Conservation (phyloP, 495 filamentous ascomycete species). For the Neurospora sublineolata region DNA sequence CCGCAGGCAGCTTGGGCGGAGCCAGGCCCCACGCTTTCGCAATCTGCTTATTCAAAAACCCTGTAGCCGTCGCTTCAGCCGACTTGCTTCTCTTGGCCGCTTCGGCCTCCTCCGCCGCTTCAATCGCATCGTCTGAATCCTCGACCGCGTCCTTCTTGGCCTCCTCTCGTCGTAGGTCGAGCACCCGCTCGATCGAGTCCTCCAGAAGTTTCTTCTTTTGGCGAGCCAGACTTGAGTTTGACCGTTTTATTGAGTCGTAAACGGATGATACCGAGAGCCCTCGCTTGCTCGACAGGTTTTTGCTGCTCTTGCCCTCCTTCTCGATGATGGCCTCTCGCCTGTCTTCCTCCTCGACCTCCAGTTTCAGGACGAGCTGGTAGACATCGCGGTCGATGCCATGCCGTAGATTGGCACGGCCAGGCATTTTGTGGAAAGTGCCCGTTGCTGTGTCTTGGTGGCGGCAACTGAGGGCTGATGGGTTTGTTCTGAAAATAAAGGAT, state of each 20-base stretch:
- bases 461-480: neutral
- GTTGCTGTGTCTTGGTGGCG: neutral
- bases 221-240: constrained; percentile 73
- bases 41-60: constrained; percentile 25
- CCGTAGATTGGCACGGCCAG: constrained; percentile 9
- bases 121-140: constrained; percentile 52
- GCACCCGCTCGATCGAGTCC: constrained; percentile 74
- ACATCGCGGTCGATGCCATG: constrained; percentile 34
- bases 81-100: constrained; percentile 9
- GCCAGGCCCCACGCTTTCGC: constrained; percentile 49
- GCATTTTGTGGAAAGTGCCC: constrained; percentile 1
- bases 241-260: constrained; percentile 67
- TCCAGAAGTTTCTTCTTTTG: constrained; percentile 71
- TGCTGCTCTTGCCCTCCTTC: constrained; percentile 1
- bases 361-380: constrained; percentile 64
- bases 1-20: constrained; percentile 20
- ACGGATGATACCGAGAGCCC: constrained; percentile 49
- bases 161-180: constrained; percentile 63
- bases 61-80: constrained; percentile 15
- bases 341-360: constrained; percentile 40
- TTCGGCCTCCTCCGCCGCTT: constrained; percentile 43
- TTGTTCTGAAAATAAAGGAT: neutral
- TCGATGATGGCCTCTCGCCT: constrained; percentile 10
- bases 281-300: neutral
- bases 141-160: constrained; percentile 41